These are phyloP conservation scores for Penicillium sp. DNA, from an alignment of 2,329 filamentous ascomycete species.

Conservation along the genomic window DNA sequence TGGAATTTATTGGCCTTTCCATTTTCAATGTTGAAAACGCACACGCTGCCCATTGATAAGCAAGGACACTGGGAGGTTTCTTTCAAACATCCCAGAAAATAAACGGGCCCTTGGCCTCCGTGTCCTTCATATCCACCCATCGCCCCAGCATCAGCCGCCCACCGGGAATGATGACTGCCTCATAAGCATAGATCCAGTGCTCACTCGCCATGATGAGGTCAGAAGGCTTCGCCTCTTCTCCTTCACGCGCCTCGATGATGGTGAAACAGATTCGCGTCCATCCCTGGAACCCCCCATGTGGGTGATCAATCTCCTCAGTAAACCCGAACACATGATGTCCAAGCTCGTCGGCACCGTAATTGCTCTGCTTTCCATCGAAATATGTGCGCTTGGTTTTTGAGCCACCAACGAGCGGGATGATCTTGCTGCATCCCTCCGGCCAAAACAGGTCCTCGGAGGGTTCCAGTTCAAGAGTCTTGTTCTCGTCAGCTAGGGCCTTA, in stretches of 20 bases:
- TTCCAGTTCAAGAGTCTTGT: conserved; percentile 26
- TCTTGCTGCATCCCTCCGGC: conserved; percentile 27
- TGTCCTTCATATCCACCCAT: conserved; percentile 42
- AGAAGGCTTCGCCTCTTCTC: background rate
- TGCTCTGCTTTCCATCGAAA: conserved; percentile 29
- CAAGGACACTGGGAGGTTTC: no score
- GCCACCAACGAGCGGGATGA: conserved; percentile 18
- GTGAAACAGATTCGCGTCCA: conserved; percentile 42
- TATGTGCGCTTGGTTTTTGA: conserved; percentile 13
- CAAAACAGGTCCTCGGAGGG: conserved; percentile 24
- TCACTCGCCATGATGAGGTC: conserved; percentile 19
- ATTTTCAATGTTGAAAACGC: background rate
- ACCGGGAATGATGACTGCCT: conserved; percentile 50
- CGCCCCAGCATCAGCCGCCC: conserved; percentile 50
- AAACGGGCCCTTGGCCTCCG: conserved; percentile 26
- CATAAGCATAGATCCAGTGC: conserved; percentile 46
- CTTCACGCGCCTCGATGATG: conserved; percentile 25
- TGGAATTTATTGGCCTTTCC: background rate
- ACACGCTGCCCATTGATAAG: no score
- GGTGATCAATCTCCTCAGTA: conserved; percentile 29
- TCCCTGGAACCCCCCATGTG: conserved; percentile 33
- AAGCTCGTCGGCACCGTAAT: conserved; percentile 8
- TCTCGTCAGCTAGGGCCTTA: conserved; percentile 2
- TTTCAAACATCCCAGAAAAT: conserved; percentile 34
- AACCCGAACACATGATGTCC: conserved; percentile 35